A percentile compares a stretch with the other conserved stretches of the same genome.
phyloP scores from a whole-genome alignment of 2,329 filamentous ascomycete genomes.

The Diaporthe humulicola region DNA sequence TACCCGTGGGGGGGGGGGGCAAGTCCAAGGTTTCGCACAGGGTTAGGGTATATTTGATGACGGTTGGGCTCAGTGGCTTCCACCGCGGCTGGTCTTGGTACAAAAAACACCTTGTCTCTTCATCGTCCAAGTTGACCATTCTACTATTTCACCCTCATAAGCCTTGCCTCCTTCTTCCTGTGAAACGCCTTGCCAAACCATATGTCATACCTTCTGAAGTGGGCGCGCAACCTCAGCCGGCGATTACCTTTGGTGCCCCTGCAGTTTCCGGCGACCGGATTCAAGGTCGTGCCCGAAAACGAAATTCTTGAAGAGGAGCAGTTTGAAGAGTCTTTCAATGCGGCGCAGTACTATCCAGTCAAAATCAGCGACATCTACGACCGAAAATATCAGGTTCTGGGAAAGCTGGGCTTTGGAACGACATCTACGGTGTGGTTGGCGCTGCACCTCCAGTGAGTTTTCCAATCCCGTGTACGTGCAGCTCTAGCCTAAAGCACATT shows the following conservation, averaged over 20 bases:
- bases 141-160: not conserved
- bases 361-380: not conserved
- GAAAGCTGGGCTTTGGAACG: not conserved
- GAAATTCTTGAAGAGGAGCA: slow-evolving; percentile 9
- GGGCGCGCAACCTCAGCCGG: not conserved
- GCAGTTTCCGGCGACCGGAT: not conserved
- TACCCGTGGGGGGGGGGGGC: no score
- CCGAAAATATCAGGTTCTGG: not conserved
- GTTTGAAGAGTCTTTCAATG: not conserved
- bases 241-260: not conserved
- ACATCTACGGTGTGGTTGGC: slow-evolving; percentile 20
- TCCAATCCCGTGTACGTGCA: no score
- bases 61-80: no score
- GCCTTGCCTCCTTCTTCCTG: not conserved
- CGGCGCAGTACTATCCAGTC: not conserved
- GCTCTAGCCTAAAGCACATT: not conserved
- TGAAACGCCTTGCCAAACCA: not conserved
- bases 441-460: not conserved
- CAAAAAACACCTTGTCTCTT: no score
- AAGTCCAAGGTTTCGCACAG: no score
- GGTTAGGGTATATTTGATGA: no score
- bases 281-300: not conserved
- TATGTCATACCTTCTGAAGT: slow-evolving; percentile 1
- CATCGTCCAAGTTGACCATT: not conserved
- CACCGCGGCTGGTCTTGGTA: no score